Base-by-base conservation (phyloP, 2,329 filamentous ascomycete genomes). In the Claviceps pusilla region DNA sequence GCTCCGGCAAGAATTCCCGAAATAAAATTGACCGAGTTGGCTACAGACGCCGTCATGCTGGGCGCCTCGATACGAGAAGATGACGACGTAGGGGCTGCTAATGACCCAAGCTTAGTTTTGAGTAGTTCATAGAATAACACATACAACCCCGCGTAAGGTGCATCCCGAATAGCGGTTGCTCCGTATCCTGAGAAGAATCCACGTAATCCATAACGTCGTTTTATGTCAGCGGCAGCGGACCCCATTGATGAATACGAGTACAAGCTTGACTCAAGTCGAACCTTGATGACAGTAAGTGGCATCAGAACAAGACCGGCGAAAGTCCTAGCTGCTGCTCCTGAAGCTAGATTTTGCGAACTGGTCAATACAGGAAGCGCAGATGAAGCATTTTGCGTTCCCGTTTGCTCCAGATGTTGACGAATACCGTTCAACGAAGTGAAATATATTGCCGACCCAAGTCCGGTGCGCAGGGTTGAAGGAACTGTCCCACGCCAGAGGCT, bases 161-260 rank as follows among this genome's bases (percentile, higher is more conserved):
- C 93, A 69, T 98, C 93, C 48, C 93, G 79, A 33, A 95, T 80
- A 0, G 93, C 89, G 0, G 93, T 98, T 1, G 91, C 93, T 46
- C 93, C 93, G 64, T 95, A 95, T 1, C 93, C 93, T 0, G 87
- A 82, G 64, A 97, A 97, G 69, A 98, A 94, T 0, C 91, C 93
- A 35, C 84, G 80, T 3, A 87, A 54, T 0, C 93, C 90, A 60
- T 91, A 84, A 0, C 74, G 79, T 7, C 76, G 75, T 52, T 84
- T 71, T 33, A 97, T 96, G 60, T 93, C 88, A 39, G 73, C 73
- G 1, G 79, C 82, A 0, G 93, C 93, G 42, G 81, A 76, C 45
- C 78, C 70, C 29, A 97, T 74, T 1, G 88, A 91, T 29, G 78
- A 77, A 71, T 97, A 97, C 3, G 80, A 73, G 72, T 96, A 98